Conservation (phyloP, 371 early-diverging fungal species). For the Massospora cicadina region DNA sequence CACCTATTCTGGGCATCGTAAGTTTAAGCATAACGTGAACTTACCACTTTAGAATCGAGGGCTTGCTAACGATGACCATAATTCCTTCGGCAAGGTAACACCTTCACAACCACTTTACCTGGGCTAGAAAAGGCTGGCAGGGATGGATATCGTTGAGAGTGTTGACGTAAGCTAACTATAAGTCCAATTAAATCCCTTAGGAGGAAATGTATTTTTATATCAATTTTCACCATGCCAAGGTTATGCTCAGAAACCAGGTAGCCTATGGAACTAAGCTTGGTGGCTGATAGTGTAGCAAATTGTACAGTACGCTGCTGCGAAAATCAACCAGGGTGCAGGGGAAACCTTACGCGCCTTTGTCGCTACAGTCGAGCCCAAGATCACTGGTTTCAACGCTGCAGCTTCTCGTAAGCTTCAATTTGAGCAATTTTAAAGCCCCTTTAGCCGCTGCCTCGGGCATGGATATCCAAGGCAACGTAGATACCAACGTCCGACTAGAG, state of each 20-base stretch:
- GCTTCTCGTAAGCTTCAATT: conserved; percentile 27
- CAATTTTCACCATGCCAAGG: conserved; percentile 58
- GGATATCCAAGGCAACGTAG: neutral
- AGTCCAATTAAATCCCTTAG: conserved; percentile 20
- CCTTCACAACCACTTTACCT: too few relatives aligned
- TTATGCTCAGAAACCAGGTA: conserved; percentile 54
- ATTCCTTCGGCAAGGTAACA: neutral
- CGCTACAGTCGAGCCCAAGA: conserved; percentile 23
- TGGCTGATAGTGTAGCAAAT: conserved; percentile 22
- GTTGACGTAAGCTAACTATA: neutral
- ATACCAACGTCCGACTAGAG: neutral
- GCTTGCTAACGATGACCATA: neutral
- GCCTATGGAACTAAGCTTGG: conserved; percentile 1
- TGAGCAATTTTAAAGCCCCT: neutral
- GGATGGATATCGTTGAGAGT: neutral
- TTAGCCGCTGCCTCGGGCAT: neutral
- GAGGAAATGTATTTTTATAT: conserved; percentile 39
- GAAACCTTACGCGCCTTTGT: conserved; percentile 38
- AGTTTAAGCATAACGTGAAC: neutral
- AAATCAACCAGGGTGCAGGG: conserved; percentile 49
- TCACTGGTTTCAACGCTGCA: conserved; percentile 27
- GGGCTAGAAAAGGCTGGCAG: too few relatives aligned
- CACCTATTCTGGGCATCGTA: neutral
- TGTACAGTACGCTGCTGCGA: conserved; percentile 35
- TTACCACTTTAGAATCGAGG: neutral